phyloP scores from a whole-genome alignment of 495 filamentous ascomycete genomes.

The Penicillium ochrochloron region DNA sequence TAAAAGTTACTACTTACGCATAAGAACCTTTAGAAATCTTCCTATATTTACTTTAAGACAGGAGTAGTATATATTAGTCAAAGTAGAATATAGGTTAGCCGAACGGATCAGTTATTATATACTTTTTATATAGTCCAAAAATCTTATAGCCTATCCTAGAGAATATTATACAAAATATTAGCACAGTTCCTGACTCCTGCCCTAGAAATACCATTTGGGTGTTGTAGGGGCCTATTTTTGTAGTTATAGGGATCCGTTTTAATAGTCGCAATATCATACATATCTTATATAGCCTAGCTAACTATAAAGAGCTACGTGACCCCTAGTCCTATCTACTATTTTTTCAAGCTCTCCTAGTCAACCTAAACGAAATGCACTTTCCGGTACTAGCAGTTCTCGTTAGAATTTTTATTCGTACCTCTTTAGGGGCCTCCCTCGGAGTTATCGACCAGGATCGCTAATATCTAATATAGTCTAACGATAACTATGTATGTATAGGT shows the following conservation, averaged over 20 bases:
- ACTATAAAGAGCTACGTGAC: conserved; percentile 1
- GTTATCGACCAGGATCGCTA: conserved; percentile 9
- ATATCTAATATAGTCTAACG: conserved; percentile 18
- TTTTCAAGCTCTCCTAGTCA: not conserved
- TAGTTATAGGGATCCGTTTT: not conserved
- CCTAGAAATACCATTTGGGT: not conserved
- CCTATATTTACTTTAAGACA: no score
- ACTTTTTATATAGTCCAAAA: no score
- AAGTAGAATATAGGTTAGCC: no score
- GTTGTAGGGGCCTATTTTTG: not conserved
- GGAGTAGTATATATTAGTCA: no score
- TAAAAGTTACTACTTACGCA: no score
- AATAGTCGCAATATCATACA: no score
- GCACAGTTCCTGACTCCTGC: not conserved
- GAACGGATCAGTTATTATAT: no score
- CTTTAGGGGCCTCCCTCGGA: conserved; percentile 3
- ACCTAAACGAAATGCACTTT: not conserved
- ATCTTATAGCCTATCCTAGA: no score
- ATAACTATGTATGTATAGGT: conserved; percentile 19
- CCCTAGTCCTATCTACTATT: not conserved
- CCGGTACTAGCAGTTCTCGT: conserved; percentile 1
- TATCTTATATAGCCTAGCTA: not conserved
- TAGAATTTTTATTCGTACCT: not conserved
- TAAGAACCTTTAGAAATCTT: no score
- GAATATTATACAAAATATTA: no score